phyloP scores from a whole-genome alignment of 2,329 filamentous ascomycete species.

The Aspergillus neotritici region DNA sequence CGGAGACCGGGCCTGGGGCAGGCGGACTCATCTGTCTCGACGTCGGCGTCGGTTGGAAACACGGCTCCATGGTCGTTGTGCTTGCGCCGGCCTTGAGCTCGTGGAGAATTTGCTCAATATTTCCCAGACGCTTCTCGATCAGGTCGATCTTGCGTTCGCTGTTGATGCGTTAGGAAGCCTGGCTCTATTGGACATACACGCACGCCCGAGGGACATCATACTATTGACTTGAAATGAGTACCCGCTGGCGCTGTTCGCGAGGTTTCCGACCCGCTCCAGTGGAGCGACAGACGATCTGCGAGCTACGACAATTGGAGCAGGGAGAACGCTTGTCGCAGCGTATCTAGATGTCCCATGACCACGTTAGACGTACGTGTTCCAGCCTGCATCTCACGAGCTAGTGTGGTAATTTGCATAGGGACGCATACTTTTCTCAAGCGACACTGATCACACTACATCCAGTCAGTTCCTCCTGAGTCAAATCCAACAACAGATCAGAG shows the following conservation, averaged over 20 bases:
- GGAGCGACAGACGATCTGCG: slow-evolving; percentile 33
- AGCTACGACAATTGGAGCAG: slow-evolving; percentile 38
- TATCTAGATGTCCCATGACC: slow-evolving; percentile 23
- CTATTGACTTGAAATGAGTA: slow-evolving; percentile 41
- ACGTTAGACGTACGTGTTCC: too few relatives aligned
- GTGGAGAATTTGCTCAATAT: slow-evolving; percentile 40
- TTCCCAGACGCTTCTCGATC: slow-evolving; percentile 46
- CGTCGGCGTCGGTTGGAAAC: slow-evolving; percentile 9
- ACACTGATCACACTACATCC: slow-evolving; percentile 31
- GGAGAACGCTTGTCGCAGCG: slow-evolving; percentile 39
- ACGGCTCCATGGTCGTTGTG: slow-evolving; percentile 2
- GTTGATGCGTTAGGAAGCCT: not conserved
- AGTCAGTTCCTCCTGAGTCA: slow-evolving; percentile 3
- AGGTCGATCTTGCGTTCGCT: slow-evolving; percentile 51
- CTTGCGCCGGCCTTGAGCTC: slow-evolving; percentile 17
- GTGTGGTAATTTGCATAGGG: too few relatives aligned
- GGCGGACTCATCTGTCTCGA: slow-evolving; percentile 10
- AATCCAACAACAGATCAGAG: not conserved
- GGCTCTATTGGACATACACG: too few relatives aligned
- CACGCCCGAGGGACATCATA: slow-evolving; percentile 15
- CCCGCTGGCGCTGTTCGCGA: slow-evolving; percentile 34
- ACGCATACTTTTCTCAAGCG: slow-evolving; percentile 27
- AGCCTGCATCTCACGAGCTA: too few relatives aligned
- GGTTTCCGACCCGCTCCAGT: slow-evolving; percentile 33
- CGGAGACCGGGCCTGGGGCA: slow-evolving; percentile 11